Conservation (phyloP, 2,329 filamentous ascomycete genomes). For the Dactylellina drechsleri region DNA sequence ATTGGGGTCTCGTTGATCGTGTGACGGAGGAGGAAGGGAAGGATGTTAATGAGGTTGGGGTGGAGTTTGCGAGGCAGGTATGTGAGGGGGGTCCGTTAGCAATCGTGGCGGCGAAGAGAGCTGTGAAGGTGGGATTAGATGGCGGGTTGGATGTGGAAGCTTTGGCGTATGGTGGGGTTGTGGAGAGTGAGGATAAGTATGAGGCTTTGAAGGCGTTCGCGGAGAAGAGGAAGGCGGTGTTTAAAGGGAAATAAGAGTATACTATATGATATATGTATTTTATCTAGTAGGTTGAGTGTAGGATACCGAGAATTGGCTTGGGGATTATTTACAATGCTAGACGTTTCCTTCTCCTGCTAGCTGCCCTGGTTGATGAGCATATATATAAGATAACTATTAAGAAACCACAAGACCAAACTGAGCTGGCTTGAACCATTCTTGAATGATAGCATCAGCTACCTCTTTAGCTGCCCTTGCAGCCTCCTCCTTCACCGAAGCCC, state of each 20-base stretch:
- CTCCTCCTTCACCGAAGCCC: slow-evolving; percentile 61
- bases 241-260: slow-evolving; percentile 66
- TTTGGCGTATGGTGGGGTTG: slow-evolving; percentile 81
- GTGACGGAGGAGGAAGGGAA: slow-evolving; percentile 71
- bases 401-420: slow-evolving; percentile 56
- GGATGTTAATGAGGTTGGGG: slow-evolving; percentile 67
- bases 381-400: slow-evolving; percentile 1
- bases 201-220: slow-evolving; percentile 89
- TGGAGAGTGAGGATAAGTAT: slow-evolving; percentile 83
- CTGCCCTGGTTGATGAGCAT: neutral
- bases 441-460: slow-evolving; percentile 64
- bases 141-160: slow-evolving; percentile 81
- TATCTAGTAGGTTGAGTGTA: neutral
- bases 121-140: slow-evolving; percentile 74
- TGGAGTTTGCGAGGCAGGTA: slow-evolving; percentile 82
- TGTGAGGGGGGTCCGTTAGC: slow-evolving; percentile 90
- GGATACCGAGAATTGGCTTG: neutral
- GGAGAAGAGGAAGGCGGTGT: slow-evolving; percentile 77
- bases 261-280: slow-evolving; percentile 14
- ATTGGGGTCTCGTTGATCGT: slow-evolving; percentile 88
- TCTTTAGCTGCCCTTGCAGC: slow-evolving; percentile 64
- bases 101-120: slow-evolving; percentile 79
- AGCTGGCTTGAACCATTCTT: slow-evolving; percentile 65
- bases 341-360: neutral
- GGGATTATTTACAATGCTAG: slow-evolving; percentile 3